These are phyloP conservation scores for Blumeria hordei DNA, from an alignment of 2,329 filamentous ascomycete genomes.

Conservation along the genomic window DNA sequence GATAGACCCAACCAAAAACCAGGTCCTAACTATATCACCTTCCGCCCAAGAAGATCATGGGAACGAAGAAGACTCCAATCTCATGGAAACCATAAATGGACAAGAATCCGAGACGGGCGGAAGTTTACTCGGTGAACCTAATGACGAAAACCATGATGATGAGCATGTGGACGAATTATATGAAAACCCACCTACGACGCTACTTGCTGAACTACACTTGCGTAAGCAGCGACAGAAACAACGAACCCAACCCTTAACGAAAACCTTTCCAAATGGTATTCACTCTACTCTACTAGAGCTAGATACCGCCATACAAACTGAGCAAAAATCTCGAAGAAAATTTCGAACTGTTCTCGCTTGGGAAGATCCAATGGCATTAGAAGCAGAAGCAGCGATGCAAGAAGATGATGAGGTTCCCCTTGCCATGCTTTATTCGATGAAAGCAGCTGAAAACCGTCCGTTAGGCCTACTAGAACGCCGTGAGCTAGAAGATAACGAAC, in stretches of 20 bases:
- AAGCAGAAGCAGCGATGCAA: slow-evolving; percentile 23
- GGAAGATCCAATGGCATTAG: slow-evolving; percentile 40
- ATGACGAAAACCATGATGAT: slow-evolving; percentile 22
- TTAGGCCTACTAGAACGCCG: slow-evolving; percentile 57
- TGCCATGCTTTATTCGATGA: slow-evolving; percentile 48
- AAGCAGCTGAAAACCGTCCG: slow-evolving; percentile 32
- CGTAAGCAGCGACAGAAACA: slow-evolving; percentile 73
- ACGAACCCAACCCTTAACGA: slow-evolving; percentile 45
- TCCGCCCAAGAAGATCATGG: slow-evolving; percentile 5
- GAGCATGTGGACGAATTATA: slow-evolving; percentile 23
- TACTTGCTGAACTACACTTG: slow-evolving; percentile 76
- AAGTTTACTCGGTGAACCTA: slow-evolving; percentile 3
- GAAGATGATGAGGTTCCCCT: slow-evolving; percentile 72
- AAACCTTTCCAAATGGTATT: slow-evolving; percentile 47
- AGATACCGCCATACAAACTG: slow-evolving; percentile 70
- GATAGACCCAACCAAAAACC: background rate
- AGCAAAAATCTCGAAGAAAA: slow-evolving; percentile 47
- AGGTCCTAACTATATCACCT: background rate
- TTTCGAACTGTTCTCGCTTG: slow-evolving; percentile 73
- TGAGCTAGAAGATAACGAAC: slow-evolving; percentile 80
- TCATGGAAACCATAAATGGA: slow-evolving; percentile 7
- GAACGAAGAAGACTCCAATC: slow-evolving; percentile 6
- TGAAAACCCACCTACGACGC: slow-evolving; percentile 59
- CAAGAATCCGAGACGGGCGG: slow-evolving; percentile 6
- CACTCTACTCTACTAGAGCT: slow-evolving; percentile 76